Evolutionary conservation across 1,139 yeast species (phyloP).

Genomic region (Chernovozyma aurita): DNA sequence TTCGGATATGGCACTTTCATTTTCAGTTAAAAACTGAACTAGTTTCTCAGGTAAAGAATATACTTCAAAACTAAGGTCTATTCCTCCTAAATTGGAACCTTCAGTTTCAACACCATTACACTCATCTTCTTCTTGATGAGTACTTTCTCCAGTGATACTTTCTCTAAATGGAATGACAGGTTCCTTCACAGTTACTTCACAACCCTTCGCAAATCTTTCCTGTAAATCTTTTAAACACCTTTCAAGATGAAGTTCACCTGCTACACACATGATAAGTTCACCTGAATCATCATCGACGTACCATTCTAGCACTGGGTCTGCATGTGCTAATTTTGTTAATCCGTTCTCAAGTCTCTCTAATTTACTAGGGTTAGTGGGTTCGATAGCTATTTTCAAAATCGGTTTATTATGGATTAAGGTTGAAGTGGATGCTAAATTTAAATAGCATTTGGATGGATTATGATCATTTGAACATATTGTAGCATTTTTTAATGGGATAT

Average conservation of each 20-base stretch:
- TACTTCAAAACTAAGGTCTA: slow-evolving; percentile 47
- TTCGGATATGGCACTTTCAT: slow-evolving; percentile 34
- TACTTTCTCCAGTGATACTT: slow-evolving; percentile 35
- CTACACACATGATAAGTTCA: slow-evolving; percentile 85
- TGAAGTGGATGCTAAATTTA: slow-evolving; percentile 61
- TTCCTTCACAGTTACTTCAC: slow-evolving; percentile 80
- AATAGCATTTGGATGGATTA: slow-evolving; percentile 47
- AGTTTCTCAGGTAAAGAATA: slow-evolving; percentile 54
- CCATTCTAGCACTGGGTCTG: slow-evolving; percentile 92
- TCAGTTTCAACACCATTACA: slow-evolving; percentile 25
- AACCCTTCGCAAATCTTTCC: slow-evolving; percentile 83
- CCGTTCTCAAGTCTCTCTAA: slow-evolving; percentile 76
- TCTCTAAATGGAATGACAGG: slow-evolving; percentile 96
- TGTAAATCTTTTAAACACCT: slow-evolving; percentile 84
- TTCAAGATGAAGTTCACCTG: slow-evolving; percentile 94
- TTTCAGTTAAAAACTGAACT: slow-evolving; percentile 44
- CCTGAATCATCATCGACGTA: slow-evolving; percentile 80
- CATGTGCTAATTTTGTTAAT: slow-evolving; percentile 69
- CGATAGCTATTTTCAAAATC: slow-evolving; percentile 89
- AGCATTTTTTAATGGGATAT: slow-evolving; percentile 79
- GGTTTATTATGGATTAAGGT: slow-evolving; percentile 66
- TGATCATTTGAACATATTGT: slow-evolving; percentile 55
- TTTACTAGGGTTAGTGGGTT: slow-evolving; percentile 83
- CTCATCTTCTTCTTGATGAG: slow-evolving; percentile 8
- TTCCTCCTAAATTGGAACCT: slow-evolving; percentile 32